phyloP scores from a whole-genome alignment of 495 filamentous ascomycete species.

The Neurospora sp. region DNA sequence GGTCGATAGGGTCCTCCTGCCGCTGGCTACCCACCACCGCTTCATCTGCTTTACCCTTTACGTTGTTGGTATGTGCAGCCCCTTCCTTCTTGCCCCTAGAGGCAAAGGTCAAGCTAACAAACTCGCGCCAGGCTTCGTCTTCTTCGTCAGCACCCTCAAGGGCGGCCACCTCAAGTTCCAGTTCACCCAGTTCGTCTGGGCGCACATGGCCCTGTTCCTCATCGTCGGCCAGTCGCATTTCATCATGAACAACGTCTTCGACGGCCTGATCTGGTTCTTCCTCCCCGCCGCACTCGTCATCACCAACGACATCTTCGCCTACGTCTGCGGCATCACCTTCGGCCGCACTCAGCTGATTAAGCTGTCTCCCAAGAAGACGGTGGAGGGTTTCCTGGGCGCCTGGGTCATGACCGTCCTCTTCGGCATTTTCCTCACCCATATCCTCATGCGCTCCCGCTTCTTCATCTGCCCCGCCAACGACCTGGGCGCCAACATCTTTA shows the following conservation, averaged over 20 bases:
- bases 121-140: slow-evolving; percentile 70
- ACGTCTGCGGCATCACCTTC: slow-evolving; percentile 94
- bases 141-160: slow-evolving; percentile 94
- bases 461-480: slow-evolving; percentile 98
- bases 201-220: slow-evolving; percentile 96
- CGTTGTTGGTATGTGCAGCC: slow-evolving; percentile 66
- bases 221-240: slow-evolving; percentile 98
- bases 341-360: slow-evolving; percentile 96
- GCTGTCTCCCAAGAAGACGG: slow-evolving; percentile 97
- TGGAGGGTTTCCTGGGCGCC: slow-evolving; percentile 94
- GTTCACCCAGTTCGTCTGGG: slow-evolving; percentile 99
- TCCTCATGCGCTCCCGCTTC: slow-evolving; percentile 88
- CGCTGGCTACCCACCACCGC: slow-evolving; percentile 92
- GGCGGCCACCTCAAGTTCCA: slow-evolving; percentile 95
- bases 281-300: slow-evolving; percentile 90
- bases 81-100: not conserved
- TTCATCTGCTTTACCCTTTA: slow-evolving; percentile 99
- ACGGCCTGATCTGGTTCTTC: slow-evolving; percentile 99
- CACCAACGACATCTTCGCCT: slow-evolving; percentile 98
- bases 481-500: slow-evolving; percentile 83
- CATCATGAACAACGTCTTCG: slow-evolving; percentile 99
- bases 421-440: slow-evolving; percentile 71
- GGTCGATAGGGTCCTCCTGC: slow-evolving; percentile 85
- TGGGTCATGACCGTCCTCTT: slow-evolving; percentile 92
- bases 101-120: slow-evolving; percentile 4